Evolutionary conservation across 2,329 filamentous ascomycete genomes (phyloP).

Genomic region (Paraphaeosphaeria minitans): DNA sequence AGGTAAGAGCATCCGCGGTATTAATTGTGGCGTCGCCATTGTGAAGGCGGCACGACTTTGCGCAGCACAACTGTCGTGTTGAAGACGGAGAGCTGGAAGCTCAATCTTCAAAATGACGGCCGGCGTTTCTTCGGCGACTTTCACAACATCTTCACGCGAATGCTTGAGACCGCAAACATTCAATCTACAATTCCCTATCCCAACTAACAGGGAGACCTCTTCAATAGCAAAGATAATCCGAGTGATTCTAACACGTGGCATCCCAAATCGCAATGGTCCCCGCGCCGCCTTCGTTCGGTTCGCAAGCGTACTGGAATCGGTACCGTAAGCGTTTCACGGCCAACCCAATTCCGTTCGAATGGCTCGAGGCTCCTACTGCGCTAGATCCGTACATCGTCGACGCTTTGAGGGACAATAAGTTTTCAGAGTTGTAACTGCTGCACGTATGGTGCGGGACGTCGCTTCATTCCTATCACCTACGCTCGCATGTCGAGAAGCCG

Average conservation of each 20-base stretch:
- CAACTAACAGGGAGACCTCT: slow-evolving; percentile 21
- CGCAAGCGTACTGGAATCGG: slow-evolving; percentile 47
- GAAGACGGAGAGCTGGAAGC: slow-evolving; percentile 16
- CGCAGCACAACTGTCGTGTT: slow-evolving; percentile 23
- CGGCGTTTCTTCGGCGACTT: neutral
- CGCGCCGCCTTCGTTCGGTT: slow-evolving; percentile 40
- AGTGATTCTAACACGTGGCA: slow-evolving; percentile 11
- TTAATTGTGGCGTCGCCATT: slow-evolving; percentile 42
- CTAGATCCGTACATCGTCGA: slow-evolving; percentile 37
- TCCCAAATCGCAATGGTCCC: slow-evolving; percentile 25
- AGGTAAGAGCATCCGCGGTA: slow-evolving; percentile 44
- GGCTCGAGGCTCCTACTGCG: slow-evolving; percentile 40
- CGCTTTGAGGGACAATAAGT: slow-evolving; percentile 21
- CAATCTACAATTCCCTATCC: neutral
- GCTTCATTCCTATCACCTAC: slow-evolving; percentile 43
- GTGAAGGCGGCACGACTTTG: slow-evolving; percentile 21
- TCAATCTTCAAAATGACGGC: slow-evolving; percentile 20
- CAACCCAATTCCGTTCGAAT: slow-evolving; percentile 45
- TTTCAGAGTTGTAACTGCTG: slow-evolving; percentile 33
- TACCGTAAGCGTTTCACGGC: slow-evolving; percentile 41
- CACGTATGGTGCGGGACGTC: slow-evolving; percentile 50
- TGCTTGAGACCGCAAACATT: neutral
- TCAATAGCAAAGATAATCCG: slow-evolving; percentile 10
- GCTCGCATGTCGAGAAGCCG: slow-evolving; percentile 32
- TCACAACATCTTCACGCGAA: neutral